Evolutionary conservation across 306 rosid species (phyloP).

Genomic region (Glycine tomentella): DNA sequence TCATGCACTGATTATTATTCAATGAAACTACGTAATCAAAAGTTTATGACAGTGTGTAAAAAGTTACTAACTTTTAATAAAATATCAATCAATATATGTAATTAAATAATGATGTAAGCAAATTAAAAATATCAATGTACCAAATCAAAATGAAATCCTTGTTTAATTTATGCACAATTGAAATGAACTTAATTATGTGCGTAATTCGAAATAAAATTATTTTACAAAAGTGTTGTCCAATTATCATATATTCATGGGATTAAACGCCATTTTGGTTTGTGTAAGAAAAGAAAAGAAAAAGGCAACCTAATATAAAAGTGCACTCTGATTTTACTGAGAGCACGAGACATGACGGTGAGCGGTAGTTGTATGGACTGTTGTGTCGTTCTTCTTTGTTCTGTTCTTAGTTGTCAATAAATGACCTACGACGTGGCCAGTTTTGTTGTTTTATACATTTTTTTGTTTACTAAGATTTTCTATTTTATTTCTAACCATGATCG

Average conservation of each 20-base stretch:
- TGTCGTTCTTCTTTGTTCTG: neutral
- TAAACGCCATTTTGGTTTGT: neutral
- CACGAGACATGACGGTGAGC: constrained; percentile 6
- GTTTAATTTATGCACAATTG: too few relatives aligned
- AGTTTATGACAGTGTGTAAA: constrained; percentile 11
- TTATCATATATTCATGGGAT: too few relatives aligned
- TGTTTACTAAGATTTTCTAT: neutral
- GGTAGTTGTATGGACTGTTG: neutral
- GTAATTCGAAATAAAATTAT: too few relatives aligned
- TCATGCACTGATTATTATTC: neutral
- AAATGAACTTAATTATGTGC: too few relatives aligned
- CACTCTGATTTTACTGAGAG: neutral
- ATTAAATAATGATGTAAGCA: neutral
- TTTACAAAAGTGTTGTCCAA: too few relatives aligned
- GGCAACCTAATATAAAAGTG: neutral
- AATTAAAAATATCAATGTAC: too few relatives aligned
- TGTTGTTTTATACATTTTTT: neutral
- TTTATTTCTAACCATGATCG: neutral
- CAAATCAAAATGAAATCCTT: too few relatives aligned
- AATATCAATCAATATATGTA: neutral
- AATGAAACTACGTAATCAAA: neutral
- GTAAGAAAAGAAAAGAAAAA: neutral
- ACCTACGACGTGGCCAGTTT: neutral
- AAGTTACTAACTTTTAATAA: neutral
- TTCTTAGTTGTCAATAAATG: neutral